phyloP scores from a whole-genome alignment of 2,329 filamentous ascomycete species.

The Immersiporthe knoxdaviesiana region DNA sequence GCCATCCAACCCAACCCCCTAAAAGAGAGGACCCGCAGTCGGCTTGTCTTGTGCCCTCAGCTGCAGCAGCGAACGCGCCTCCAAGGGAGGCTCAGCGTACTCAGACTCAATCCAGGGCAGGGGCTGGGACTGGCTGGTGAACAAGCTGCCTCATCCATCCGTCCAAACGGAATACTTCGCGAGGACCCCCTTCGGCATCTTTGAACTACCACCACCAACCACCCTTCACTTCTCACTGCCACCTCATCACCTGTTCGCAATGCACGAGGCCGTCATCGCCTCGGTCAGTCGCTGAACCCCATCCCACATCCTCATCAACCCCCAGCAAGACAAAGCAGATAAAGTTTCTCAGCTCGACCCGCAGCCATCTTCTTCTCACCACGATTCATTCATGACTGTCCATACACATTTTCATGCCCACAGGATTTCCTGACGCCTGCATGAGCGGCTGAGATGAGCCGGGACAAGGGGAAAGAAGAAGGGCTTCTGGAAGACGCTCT shows the following conservation, averaged over 20 bases:
- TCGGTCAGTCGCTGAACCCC: neutral
- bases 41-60: neutral
- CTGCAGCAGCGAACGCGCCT: neutral
- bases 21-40: neutral
- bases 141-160: constrained; percentile 6
- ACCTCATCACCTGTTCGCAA: constrained; percentile 4
- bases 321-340: neutral
- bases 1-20: neutral
- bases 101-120: neutral
- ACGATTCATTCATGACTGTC: constrained; percentile 11
- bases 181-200: constrained; percentile 7
- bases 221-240: no score
- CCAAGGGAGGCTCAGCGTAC: constrained; percentile 9
- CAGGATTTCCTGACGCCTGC: constrained; percentile 18
- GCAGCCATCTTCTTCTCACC: constrained; percentile 22
- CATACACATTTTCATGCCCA: constrained; percentile 8
- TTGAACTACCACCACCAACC: neutral
- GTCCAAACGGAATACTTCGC: constrained; percentile 1
- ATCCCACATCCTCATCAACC: neutral
- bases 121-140: neutral
- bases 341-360: neutral
- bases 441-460: constrained; percentile 28
- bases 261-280: neutral
- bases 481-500: constrained; percentile 28
- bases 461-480: constrained; percentile 28